Conservation (phyloP, 441 rosid species). For the Populus tomentosa region DNA sequence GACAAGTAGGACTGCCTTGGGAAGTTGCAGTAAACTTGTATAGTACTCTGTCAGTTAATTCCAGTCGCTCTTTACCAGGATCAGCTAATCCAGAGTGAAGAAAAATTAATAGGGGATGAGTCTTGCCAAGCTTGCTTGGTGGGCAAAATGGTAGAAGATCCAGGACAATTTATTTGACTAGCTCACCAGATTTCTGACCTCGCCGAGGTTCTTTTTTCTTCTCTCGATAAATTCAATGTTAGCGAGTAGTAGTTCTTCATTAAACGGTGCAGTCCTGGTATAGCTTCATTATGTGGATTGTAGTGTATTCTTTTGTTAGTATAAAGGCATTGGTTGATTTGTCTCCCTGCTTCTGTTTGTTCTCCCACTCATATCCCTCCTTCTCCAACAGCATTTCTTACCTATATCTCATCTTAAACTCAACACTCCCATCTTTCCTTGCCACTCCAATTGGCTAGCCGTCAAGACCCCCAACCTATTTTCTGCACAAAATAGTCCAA, state of each 20-base stretch:
- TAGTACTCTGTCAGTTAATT: slow-evolving; percentile 7
- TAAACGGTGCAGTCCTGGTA: slow-evolving; percentile 8
- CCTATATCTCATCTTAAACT: background rate
- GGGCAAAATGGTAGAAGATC: slow-evolving; percentile 17
- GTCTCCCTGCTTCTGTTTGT: background rate
- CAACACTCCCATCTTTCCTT: background rate
- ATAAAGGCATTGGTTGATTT: background rate
- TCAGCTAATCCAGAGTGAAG: background rate
- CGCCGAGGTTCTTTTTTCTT: slow-evolving; percentile 2
- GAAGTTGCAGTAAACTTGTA: slow-evolving; percentile 20
- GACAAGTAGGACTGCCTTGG: slow-evolving; percentile 5
- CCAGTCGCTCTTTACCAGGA: background rate
- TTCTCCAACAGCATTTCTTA: no score
- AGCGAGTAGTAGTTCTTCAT: slow-evolving; percentile 4
- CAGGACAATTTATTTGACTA: background rate
- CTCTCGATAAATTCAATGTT: background rate
- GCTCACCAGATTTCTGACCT: background rate
- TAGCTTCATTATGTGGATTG: background rate
- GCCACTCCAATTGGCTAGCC: background rate
- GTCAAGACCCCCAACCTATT: no score
- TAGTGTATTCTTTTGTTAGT: background rate
- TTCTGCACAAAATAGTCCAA: background rate
- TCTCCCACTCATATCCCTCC: background rate
- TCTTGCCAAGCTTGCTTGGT: slow-evolving; percentile 9
- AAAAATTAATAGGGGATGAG: background rate